Evolutionary conservation across 192 early-diverging fungal species (phyloP).

Genomic region (Coemansia sp.): DNA sequence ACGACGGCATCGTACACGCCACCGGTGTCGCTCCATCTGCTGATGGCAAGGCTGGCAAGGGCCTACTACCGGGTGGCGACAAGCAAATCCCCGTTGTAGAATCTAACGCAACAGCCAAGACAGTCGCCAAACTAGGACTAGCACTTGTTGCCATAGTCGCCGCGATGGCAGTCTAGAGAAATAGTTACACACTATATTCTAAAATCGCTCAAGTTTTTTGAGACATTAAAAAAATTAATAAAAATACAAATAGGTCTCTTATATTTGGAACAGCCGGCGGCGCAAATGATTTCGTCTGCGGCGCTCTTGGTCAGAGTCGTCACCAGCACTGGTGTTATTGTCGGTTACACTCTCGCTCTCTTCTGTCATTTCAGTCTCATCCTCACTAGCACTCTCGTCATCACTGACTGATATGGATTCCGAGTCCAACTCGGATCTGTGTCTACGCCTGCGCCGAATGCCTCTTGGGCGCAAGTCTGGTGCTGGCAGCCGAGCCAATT

Average conservation of each 20-base stretch:
- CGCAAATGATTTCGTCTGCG: neutral
- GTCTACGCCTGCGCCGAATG: neutral
- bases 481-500: neutral
- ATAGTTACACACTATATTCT: neutral
- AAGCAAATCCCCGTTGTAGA: slow-evolving; percentile 12
- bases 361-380: neutral
- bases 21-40: neutral
- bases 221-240: neutral
- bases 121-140: neutral
- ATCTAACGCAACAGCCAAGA: neutral
- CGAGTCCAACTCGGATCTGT: neutral
- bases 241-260: neutral
- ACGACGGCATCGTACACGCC: neutral
- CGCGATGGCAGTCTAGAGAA: neutral
- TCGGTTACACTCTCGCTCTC: neutral
- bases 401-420: neutral
- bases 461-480: neutral
- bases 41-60: slow-evolving; percentile 8
- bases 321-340: neutral
- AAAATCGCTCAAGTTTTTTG: neutral
- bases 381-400: neutral
- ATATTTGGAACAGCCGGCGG: neutral
- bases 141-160: neutral
- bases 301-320: neutral
- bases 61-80: slow-evolving; percentile 5